Evolutionary conservation across 768 basidiomycete species (phyloP).

Genomic region (Kondoa malvinella): DNA sequence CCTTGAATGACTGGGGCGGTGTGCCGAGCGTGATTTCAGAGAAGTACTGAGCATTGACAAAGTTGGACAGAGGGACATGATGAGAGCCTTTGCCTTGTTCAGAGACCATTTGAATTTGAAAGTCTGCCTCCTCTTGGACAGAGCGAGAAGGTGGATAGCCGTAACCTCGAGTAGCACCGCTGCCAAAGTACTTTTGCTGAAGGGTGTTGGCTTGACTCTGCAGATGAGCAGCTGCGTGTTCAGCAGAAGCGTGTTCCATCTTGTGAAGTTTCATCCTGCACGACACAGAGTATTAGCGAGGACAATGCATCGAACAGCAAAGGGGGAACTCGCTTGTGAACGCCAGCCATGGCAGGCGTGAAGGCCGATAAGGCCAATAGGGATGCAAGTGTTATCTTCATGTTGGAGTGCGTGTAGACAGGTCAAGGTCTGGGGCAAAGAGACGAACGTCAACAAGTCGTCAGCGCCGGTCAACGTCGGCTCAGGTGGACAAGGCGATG

Average conservation of each 20-base stretch:
- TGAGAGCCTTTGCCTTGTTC: constrained; percentile 54
- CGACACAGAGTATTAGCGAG: not conserved
- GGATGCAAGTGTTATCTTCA: not conserved
- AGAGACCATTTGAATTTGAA: constrained; percentile 11
- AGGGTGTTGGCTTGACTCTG: constrained; percentile 77
- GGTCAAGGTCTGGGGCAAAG: not conserved
- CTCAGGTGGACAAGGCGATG: too few species aligned
- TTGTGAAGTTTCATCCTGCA: constrained; percentile 80
- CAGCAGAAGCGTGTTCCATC: constrained; percentile 44
- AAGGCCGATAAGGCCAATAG: not conserved
- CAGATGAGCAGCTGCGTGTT: constrained; percentile 61
- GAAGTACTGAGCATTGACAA: constrained; percentile 91
- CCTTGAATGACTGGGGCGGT: constrained; percentile 51
- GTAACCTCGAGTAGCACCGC: constrained; percentile 38
- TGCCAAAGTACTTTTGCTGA: constrained; percentile 42
- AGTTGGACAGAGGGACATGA: constrained; percentile 75
- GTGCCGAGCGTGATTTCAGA: constrained; percentile 46
- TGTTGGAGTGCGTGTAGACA: not conserved
- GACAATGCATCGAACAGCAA: not conserved
- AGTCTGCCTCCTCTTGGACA: constrained; percentile 36
- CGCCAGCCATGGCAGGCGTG: not conserved
- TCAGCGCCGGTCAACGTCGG: not conserved
- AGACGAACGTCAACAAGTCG: not conserved
- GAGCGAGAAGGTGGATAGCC: constrained; percentile 38
- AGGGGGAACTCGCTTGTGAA: not conserved